These are phyloP conservation scores for Lomentospora prolificans DNA, from an alignment of 2,329 filamentous ascomycete genomes.

Conservation along the genomic window DNA sequence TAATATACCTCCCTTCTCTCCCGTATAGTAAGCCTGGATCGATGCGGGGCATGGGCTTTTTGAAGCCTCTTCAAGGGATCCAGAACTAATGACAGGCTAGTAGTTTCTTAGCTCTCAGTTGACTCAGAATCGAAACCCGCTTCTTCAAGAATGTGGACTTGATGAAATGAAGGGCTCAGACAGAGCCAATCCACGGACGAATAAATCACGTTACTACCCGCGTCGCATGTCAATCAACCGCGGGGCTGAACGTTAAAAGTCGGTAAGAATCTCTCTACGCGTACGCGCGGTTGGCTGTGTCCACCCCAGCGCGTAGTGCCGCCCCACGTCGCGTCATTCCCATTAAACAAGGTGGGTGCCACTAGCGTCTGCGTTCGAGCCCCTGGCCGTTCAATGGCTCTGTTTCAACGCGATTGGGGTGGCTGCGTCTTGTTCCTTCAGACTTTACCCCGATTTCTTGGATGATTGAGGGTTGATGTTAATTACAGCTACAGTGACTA, in stretches of 20 bases:
- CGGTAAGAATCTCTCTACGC: background rate
- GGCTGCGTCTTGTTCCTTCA: background rate
- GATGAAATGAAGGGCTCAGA: background rate
- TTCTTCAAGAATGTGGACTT: background rate
- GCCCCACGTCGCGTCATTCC: slow-evolving; percentile 1
- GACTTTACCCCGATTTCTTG: background rate
- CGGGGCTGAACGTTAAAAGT: background rate
- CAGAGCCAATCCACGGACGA: background rate
- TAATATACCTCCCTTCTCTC: background rate
- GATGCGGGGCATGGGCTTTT: background rate
- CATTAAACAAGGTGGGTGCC: background rate
- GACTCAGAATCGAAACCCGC: background rate
- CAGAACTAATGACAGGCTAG: background rate
- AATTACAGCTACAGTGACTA: too few relatives aligned
- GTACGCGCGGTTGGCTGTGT: background rate
- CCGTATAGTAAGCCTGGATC: background rate
- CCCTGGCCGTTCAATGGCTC: background rate
- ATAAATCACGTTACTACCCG: slow-evolving; percentile 2
- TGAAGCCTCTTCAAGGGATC: too few relatives aligned
- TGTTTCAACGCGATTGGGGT: background rate
- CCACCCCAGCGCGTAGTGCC: background rate
- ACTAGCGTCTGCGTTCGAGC: background rate
- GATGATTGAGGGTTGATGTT: background rate
- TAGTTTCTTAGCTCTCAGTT: background rate
- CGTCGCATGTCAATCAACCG: background rate